Evolutionary conservation across 148 eudicot species (phyloP).

Genomic region (Heliamphora exappendiculata): DNA sequence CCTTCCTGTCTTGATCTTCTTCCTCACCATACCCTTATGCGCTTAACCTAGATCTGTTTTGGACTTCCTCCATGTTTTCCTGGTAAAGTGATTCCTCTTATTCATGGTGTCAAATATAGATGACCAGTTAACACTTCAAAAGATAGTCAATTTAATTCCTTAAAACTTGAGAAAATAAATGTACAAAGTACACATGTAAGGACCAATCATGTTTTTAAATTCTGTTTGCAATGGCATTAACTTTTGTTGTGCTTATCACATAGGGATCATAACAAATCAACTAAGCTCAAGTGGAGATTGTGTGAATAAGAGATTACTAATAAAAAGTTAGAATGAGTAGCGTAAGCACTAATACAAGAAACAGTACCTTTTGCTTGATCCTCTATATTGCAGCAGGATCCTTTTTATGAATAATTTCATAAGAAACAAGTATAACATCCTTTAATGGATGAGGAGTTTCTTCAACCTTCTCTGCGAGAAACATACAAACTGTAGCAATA

Average conservation of each 20-base stretch:
- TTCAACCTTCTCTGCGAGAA: slow-evolving; percentile 98
- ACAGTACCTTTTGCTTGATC: slow-evolving; percentile 82
- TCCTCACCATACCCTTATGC: slow-evolving; percentile 37
- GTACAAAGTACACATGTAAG: too few relatives aligned
- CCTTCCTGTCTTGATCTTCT: slow-evolving; percentile 44
- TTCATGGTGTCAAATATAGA: slow-evolving; percentile 20
- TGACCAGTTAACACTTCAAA: too few relatives aligned
- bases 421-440: slow-evolving; percentile 92
- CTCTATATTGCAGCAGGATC: slow-evolving; percentile 73
- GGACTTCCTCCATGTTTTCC: slow-evolving; percentile 37
- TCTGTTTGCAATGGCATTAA: too few relatives aligned
- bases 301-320: neutral
- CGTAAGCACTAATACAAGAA: neutral
- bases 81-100: slow-evolving; percentile 24
- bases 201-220: too few relatives aligned
- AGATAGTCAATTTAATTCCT: too few relatives aligned
- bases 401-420: slow-evolving; percentile 84
- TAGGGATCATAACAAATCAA: neutral
- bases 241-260: neutral
- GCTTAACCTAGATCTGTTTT: slow-evolving; percentile 26
- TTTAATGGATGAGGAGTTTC: slow-evolving; percentile 96
- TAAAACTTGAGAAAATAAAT: too few relatives aligned
- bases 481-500: slow-evolving; percentile 96
- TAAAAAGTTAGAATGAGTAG: neutral
- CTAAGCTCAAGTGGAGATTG: neutral